A percentile compares a stretch with the other conserved stretches of the same genome.
phyloP scores from a whole-genome alignment of 352 stramenopile species.

The Vaucheria bursata region DNA sequence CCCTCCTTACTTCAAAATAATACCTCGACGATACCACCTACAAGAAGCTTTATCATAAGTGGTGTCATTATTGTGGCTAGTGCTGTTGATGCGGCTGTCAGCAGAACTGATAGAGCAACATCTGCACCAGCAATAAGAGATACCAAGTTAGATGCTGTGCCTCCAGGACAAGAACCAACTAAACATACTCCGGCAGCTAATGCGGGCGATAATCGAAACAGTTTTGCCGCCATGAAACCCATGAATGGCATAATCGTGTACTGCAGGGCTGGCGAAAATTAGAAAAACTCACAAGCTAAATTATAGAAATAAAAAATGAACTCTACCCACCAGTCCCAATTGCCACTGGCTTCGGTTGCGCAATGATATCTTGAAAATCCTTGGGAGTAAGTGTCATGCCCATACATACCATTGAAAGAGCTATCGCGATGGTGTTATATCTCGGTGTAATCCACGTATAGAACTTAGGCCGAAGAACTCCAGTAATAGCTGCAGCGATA shows the following conservation, averaged over 20 bases:
- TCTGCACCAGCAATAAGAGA: conserved; percentile 63
- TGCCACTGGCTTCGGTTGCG: conserved; percentile 9
- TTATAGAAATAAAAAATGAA: neutral
- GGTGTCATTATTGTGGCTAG: conserved; percentile 59
- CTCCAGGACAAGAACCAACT: conserved; percentile 50
- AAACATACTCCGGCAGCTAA: conserved; percentile 37
- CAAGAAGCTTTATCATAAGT: conserved; percentile 57
- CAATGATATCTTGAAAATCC: conserved; percentile 59
- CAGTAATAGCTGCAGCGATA: conserved; percentile 29
- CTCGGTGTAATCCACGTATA: conserved; percentile 28
- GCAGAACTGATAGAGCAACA: conserved; percentile 60
- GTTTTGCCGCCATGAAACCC: conserved; percentile 42
- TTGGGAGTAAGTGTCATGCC: conserved; percentile 62
- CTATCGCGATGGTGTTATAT: neutral
- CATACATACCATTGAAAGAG: conserved; percentile 50
- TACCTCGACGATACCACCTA: conserved; percentile 53
- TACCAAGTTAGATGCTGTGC: conserved; percentile 67
- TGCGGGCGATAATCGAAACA: conserved; percentile 44
- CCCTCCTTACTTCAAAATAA: conserved; percentile 8
- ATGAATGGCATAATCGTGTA: conserved; percentile 56
- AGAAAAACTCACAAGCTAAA: neutral
- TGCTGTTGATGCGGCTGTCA: conserved; percentile 65
- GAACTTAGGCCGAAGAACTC: conserved; percentile 12
- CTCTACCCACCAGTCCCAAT: conserved; percentile 6
- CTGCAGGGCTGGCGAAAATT: conserved; percentile 17